phyloP scores from a whole-genome alignment of 73 alveolate genomes.

The Tetrahymena thermophila region DNA sequence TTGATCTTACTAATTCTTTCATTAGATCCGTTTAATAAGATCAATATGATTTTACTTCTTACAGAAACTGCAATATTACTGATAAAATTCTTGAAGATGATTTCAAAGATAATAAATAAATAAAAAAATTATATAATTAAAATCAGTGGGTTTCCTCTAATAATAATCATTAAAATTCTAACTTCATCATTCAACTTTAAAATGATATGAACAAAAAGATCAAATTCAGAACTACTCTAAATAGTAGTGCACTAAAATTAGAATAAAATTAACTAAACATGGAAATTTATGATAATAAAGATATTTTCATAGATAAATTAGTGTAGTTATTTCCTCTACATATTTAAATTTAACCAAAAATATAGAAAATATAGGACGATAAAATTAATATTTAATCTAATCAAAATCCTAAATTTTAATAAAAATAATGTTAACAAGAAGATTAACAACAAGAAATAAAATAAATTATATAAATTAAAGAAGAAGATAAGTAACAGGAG shows the following conservation, averaged over 20 bases:
- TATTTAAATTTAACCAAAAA: too few species aligned
- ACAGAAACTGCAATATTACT: too few species aligned
- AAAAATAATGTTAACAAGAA: too few species aligned
- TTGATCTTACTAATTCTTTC: background rate
- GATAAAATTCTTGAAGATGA: background rate
- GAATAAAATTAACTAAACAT: background rate
- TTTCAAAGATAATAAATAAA: background rate
- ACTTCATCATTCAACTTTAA: background rate
- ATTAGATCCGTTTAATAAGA: background rate
- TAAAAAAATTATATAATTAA: too few species aligned
- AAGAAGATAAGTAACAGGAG: too few species aligned
- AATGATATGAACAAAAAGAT: background rate
- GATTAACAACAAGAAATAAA: too few species aligned
- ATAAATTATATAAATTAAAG: too few species aligned
- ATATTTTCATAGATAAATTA: too few species aligned
- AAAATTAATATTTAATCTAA: too few species aligned
- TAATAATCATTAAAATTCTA: background rate
- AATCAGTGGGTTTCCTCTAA: background rate
- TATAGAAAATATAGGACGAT: too few species aligned
- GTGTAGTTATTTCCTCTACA: background rate
- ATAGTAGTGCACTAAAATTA: background rate
- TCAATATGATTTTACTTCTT: background rate
- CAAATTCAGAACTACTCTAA: background rate
- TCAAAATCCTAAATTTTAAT: too few species aligned
- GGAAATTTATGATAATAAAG: background rate